Evolutionary conservation across 2,329 filamentous ascomycete genomes (phyloP).

Genomic region (Xylaria sp.): DNA sequence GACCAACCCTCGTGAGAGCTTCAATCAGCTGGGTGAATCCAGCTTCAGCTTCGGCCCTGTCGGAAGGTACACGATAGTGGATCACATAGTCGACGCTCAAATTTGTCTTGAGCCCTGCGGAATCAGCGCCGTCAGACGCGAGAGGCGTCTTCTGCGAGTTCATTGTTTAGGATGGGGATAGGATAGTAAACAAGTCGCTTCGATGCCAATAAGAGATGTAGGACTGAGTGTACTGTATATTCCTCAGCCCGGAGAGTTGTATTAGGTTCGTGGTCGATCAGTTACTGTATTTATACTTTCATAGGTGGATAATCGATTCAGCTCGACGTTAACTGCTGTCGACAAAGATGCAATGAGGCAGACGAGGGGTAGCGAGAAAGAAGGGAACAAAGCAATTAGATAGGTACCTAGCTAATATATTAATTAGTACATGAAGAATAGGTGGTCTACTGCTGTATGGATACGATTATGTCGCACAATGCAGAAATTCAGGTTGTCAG

Average conservation of each 20-base stretch:
- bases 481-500: slow-evolving; percentile 16
- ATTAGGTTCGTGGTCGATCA: background rate
- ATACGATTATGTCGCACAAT: slow-evolving; percentile 2
- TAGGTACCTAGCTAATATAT: background rate
- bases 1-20: slow-evolving; percentile 79
- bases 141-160: slow-evolving; percentile 43
- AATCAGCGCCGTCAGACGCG: slow-evolving; percentile 43
- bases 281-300: background rate
- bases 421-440: background rate
- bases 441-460: too few relatives aligned
- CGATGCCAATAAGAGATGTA: background rate
- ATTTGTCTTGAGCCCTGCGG: slow-evolving; percentile 46
- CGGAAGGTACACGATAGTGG: slow-evolving; percentile 76
- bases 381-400: background rate
- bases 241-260: background rate
- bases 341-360: background rate
- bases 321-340: background rate
- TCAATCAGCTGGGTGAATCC: slow-evolving; percentile 82
- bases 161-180: slow-evolving; percentile 38
- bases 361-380: background rate
- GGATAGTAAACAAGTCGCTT: background rate
- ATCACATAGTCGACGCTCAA: slow-evolving; percentile 87
- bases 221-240: background rate
- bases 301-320: background rate
- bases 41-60: slow-evolving; percentile 73